Conservation (phyloP, 2,329 filamentous ascomycete genomes). For the Ophiostoma sp. region DNA sequence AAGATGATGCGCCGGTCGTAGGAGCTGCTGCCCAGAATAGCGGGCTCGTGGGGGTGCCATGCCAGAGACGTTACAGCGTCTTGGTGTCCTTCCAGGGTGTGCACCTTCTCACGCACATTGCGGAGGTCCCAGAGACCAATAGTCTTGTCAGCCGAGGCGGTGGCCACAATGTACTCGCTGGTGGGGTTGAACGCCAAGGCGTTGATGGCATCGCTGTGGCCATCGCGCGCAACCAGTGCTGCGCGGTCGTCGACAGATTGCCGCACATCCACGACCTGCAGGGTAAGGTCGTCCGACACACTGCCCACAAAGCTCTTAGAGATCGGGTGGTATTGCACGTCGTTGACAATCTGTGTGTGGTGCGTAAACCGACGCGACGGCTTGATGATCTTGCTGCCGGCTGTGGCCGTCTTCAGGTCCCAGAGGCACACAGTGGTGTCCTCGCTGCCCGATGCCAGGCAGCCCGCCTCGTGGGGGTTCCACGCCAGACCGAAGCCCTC, state of each 20-base stretch:
- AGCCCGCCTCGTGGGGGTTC: constrained; percentile 78
- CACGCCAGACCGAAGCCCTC: constrained; percentile 93
- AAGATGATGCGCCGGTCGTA: constrained; percentile 92
- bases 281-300: constrained; percentile 89
- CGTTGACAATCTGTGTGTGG: constrained; percentile 88
- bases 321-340: constrained; percentile 90
- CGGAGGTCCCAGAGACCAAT: constrained; percentile 93
- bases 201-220: constrained; percentile 90
- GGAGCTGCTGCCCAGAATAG: constrained; percentile 82
- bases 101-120: constrained; percentile 82
- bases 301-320: constrained; percentile 82
- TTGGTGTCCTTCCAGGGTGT: constrained; percentile 80
- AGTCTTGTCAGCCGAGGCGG: constrained; percentile 90
- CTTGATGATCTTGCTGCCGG: constrained; percentile 61
- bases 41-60: constrained; percentile 89
- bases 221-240: constrained; percentile 62
- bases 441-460: constrained; percentile 83
- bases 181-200: constrained; percentile 91
- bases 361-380: constrained; percentile 75
- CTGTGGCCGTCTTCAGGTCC: constrained; percentile 69
- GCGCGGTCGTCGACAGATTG: constrained; percentile 59
- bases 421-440: constrained; percentile 88
- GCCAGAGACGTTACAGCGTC: constrained; percentile 87
- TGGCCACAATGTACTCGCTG: constrained; percentile 84
- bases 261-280: constrained; percentile 87